Base-by-base conservation (phyloP, 306 rosid species). In the Vicia faba region DNA sequence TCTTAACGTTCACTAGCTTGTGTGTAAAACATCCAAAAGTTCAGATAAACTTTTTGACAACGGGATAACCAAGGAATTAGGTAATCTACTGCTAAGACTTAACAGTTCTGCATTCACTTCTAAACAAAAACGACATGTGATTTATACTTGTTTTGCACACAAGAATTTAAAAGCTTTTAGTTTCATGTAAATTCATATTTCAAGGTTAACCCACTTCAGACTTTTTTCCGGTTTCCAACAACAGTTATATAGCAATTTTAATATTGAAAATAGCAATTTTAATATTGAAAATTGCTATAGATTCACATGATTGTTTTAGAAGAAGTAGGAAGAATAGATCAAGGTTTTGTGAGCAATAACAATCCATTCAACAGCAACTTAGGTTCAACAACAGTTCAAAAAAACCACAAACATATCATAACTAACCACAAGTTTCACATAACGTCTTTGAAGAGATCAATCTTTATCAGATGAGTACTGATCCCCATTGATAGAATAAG, bases 401-500 rank as follows among this genome's bases (percentile, higher is more conserved):
- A 23, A 23, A 53, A 53, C 23, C 31, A 53, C 31, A 23, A 23
- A 53, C 13, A 53, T 23, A 53, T 53, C 35, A 25, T 4, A 23
- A 53, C 16, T 23, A 53, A 53, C 35, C 59, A 53, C 35, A 23
- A 53, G 16, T 25, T 53, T 53, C 35, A 53, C 59, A 53, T 5
- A 23, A 53, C 6, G 35, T 23, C 25, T 39, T 69, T 40, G 62
- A 39, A 43, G 18, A 43, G 16, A 69, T 15, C 46, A 70, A 50
- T 61, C 31, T 25, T 68, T 9, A 54, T 36, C 56, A 66, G 43
- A 36, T 45, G 67, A 70, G 70, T 57, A 43, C 31, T 43, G 43
- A 67, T 33, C 23, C 29, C 35, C 20, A 29, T 1, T 53, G 23
- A 55, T 56, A 41, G 16, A 33, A 70, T 64, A 75, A 69, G 43